These are phyloP conservation scores for Odonthalia washingtoniensis DNA, from an alignment of 31 red algal species.

Conservation along the genomic window DNA sequence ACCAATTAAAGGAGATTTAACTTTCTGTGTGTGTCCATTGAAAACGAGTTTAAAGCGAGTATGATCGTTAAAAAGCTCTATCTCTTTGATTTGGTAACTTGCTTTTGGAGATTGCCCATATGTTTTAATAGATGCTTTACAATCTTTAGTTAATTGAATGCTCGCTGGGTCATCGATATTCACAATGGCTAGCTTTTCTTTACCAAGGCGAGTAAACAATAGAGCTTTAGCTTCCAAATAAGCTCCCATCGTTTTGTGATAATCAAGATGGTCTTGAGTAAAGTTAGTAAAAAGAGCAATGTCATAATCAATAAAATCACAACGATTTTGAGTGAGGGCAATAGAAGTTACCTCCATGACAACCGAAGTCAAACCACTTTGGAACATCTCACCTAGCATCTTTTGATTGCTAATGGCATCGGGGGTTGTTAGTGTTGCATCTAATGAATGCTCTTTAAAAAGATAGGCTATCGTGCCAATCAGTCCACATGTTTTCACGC, in stretches of 20 bases:
- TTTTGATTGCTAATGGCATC: not conserved
- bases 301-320: not conserved
- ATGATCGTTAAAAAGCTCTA: no score
- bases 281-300: conserved; percentile 23
- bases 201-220: conserved; percentile 12
- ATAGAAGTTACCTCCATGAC: conserved; percentile 15
- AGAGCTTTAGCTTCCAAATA: conserved; percentile 17
- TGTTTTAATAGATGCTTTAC: no score
- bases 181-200: not conserved
- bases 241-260: conserved; percentile 3
- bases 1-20: not conserved
- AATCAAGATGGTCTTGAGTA: conserved; percentile 16
- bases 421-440: conserved; percentile 10
- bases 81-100: no score
- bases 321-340: conserved; percentile 14
- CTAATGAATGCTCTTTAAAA: not conserved
- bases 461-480: conserved; percentile 12
- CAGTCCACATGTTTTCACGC: conserved; percentile 19
- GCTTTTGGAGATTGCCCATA: no score
- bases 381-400: conserved; percentile 6
- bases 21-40: not conserved
- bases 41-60: no score
- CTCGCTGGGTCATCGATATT: no score
- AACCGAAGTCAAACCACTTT: not conserved
- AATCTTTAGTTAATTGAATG: no score